A percentile compares a stretch with the other conserved stretches of the same genome.
Conservation (phyloP, 139 green algal genomes). For the Pleodorina starrii region DNA sequence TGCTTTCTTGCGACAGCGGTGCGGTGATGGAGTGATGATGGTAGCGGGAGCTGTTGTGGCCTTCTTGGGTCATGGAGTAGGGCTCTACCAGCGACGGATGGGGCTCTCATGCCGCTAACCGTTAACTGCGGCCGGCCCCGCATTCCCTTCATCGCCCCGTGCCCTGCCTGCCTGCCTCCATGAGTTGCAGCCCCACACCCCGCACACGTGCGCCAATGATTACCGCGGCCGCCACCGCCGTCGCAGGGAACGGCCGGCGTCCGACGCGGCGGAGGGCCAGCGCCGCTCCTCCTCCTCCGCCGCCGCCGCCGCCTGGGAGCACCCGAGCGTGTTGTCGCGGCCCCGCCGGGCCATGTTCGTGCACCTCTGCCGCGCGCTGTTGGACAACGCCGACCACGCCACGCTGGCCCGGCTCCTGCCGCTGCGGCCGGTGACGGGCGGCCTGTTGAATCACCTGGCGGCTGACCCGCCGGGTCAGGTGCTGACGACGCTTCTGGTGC, state of each 20-base stretch:
- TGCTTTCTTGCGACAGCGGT: no score
- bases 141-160: no score
- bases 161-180: no score
- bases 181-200: no score
- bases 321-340: slow-evolving; percentile 57
- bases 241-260: not conserved
- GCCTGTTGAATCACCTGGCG: slow-evolving; percentile 71
- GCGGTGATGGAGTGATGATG: not conserved
- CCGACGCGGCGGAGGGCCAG: not conserved
- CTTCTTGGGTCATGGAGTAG: no score
- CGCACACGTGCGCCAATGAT: no score
- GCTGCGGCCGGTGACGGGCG: slow-evolving; percentile 59
- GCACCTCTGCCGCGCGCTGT: slow-evolving; percentile 52
- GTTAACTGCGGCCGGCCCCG: no score
- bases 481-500: not conserved
- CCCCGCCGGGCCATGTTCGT: slow-evolving; percentile 73
- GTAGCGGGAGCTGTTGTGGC: no score
- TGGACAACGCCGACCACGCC: slow-evolving; percentile 45
- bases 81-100: not conserved
- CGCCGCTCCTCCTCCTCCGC: no score
- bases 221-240: not conserved
- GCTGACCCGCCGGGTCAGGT: slow-evolving; percentile 62
- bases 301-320: slow-evolving; percentile 50
- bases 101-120: no score
- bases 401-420: slow-evolving; percentile 69